Conservation (phyloP, 108 stramenopile genomes). For the Nitzschia putrida region DNA sequence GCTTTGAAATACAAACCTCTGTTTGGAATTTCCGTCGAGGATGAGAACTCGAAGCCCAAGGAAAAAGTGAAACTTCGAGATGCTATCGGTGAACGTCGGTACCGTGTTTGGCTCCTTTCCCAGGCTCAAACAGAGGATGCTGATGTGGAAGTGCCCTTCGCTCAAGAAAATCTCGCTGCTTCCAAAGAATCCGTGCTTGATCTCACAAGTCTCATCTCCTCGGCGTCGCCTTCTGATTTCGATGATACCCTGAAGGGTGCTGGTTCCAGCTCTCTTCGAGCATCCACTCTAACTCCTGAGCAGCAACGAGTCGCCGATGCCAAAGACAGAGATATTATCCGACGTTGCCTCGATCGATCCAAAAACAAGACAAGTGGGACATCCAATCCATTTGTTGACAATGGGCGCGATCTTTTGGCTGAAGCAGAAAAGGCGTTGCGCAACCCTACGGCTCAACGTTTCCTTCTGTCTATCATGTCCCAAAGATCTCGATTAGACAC, state of each 20-base stretch:
- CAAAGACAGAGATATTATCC: conserved; percentile 70
- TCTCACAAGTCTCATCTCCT: conserved; percentile 36
- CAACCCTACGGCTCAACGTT: conserved; percentile 78
- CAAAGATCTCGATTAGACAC: conserved; percentile 67
- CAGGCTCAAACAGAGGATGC: conserved; percentile 49
- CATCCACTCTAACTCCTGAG: conserved; percentile 27
- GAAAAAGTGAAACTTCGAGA: conserved; percentile 61
- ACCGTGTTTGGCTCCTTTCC: conserved; percentile 67
- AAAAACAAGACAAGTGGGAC: conserved; percentile 9
- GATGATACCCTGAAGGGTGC: conserved; percentile 26
- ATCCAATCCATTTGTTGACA: conserved; percentile 54
- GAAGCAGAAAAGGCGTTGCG: conserved; percentile 80
- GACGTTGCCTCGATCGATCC: conserved; percentile 62
- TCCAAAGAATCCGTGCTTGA: conserved; percentile 30
- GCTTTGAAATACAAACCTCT: conserved; percentile 74
- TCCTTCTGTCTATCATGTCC: conserved; percentile 67
- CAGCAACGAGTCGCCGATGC: conserved; percentile 66
- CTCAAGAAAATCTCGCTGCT: conserved; percentile 15
- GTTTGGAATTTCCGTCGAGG: conserved; percentile 47
- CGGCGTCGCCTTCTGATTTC: conserved; percentile 37
- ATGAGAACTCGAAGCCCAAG: neutral
- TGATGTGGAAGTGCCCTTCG: conserved; percentile 24
- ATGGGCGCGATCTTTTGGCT: conserved; percentile 67
- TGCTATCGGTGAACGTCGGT: conserved; percentile 82
- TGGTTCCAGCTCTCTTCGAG: conserved; percentile 2